Base-by-base conservation (phyloP, 148 eudicot species). In the Simmondsia chinensis region DNA sequence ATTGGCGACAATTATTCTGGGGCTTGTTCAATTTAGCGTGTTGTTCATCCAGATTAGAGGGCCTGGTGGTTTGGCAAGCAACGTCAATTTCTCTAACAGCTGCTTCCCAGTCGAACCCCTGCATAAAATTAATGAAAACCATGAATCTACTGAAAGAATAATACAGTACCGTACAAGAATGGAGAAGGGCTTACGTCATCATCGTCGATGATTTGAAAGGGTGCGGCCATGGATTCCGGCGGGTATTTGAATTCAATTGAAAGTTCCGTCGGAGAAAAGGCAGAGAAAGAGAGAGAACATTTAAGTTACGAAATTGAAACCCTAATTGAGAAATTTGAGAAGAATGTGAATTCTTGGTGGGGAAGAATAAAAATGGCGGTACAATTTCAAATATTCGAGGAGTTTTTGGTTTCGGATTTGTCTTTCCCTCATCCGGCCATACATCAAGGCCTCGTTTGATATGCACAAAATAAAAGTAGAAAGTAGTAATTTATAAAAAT, bases 81-180 rank as follows among this genome's bases (percentile, higher is more conserved):
- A 39, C 61, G 43, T 87, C 96, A 39, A 87, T 79, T 63, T 71
- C 78, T 52, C 49, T 54, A 14, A 80, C 85, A 6, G 96, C 96
- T 28, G 88, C 96, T 37, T 76, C 96, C 96, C 96, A 83, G 52
- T 87, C 93, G 53, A 87, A 79, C n/a, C 66, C 87, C 93, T 86
- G 39, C 8, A 60, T 22, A 44, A 17, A 10, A 13, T 0, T 30
- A 32, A 30, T 5, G 28, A 4, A 47, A 28, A 18, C 8, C 15
- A 44, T 11, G n/a, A 17, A 33, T 1, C 27, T 5, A 16, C 24
- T 20, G 21, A 15, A 9, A 20, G 39, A 54, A 17, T 15, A 67
- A 68, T 9, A 62, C 73, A 38, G 70, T 76, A 17, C 16, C 8
- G 24, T 9, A 4, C 9, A 17, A 30, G 13, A 17, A 26, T 24